These are phyloP conservation scores for Speleostelium caveatum DNA, from an alignment of 78 protist genomes.

Conservation along the genomic window DNA sequence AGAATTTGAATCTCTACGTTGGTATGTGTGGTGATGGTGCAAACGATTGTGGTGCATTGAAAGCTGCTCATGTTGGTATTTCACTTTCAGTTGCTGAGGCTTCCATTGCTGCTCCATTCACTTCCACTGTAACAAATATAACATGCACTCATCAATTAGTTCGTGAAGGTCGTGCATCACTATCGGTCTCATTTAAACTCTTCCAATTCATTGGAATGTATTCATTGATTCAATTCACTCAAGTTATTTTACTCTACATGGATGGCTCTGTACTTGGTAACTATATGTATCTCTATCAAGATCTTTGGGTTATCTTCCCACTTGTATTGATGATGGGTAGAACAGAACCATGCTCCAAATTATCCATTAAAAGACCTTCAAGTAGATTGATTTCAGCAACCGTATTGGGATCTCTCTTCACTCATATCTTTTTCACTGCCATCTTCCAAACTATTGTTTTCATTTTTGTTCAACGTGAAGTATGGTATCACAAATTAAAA, in stretches of 20 bases:
- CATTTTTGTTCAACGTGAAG: slow-evolving; percentile 7
- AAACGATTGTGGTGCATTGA: slow-evolving; percentile 99
- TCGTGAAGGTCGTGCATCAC: slow-evolving; percentile 95
- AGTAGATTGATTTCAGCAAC: slow-evolving; percentile 64
- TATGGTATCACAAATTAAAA: slow-evolving; percentile 17
- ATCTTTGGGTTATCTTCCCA: slow-evolving; percentile 85
- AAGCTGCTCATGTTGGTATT: slow-evolving; percentile 97
- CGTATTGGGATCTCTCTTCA: slow-evolving; percentile 63
- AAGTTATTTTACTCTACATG: slow-evolving; percentile 84
- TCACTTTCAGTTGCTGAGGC: slow-evolving; percentile 96
- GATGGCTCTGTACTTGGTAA: slow-evolving; percentile 83
- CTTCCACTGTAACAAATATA: slow-evolving; percentile 49
- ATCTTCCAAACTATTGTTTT: slow-evolving; percentile 35
- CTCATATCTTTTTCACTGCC: slow-evolving; percentile 30
- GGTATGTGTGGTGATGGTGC: slow-evolving; percentile 99
- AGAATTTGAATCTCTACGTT: slow-evolving; percentile 66
- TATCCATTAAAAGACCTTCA: slow-evolving; percentile 66
- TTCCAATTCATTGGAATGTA: slow-evolving; percentile 97
- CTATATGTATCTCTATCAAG: slow-evolving; percentile 83
- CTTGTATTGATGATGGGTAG: slow-evolving; percentile 87
- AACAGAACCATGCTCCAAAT: slow-evolving; percentile 67
- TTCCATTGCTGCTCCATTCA: slow-evolving; percentile 97
- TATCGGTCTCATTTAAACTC: slow-evolving; percentile 95
- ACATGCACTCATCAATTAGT: slow-evolving; percentile 46
- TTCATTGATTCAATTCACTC: slow-evolving; percentile 93